A percentile compares a stretch with the other conserved stretches of the same genome.
Conservation (phyloP, 1,284 basidiomycete genomes). For the Wallemia mellicola region DNA sequence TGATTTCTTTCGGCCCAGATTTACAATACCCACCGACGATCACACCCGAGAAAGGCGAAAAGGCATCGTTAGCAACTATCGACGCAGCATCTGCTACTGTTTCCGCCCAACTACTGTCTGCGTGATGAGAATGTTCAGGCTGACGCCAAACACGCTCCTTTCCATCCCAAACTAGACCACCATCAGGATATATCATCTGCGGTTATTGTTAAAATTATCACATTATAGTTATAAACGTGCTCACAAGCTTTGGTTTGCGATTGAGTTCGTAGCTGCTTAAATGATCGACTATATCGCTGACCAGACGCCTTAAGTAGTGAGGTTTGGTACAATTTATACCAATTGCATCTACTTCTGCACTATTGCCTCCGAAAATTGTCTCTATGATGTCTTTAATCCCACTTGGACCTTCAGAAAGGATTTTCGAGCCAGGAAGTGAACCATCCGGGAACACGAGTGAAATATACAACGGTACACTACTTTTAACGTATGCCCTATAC, state of each 20-base stretch:
- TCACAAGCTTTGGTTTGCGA: not conserved
- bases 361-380: not conserved
- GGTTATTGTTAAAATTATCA: no score
- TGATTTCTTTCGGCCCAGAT: not conserved
- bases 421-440: not conserved
- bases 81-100: not conserved
- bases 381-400: not conserved
- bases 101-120: not conserved
- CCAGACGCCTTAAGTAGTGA: not conserved
- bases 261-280: not conserved
- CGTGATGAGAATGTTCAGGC: no score
- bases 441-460: not conserved
- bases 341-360: not conserved
- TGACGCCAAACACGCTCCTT: not conserved
- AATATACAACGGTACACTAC: not conserved
- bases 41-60: not conserved
- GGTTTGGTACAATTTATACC: not conserved
- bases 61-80: not conserved
- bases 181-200: not conserved
- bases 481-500: not conserved
- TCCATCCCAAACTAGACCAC: not conserved
- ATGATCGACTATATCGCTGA: not conserved
- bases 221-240: not conserved
- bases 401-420: not conserved
- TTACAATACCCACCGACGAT: not conserved